Percentiles rank a stretch among this genome's conserved stretches.
Evolutionary conservation across 2,329 filamentous ascomycete species (phyloP).

Genomic region (Hirsutella minnesotensis): DNA sequence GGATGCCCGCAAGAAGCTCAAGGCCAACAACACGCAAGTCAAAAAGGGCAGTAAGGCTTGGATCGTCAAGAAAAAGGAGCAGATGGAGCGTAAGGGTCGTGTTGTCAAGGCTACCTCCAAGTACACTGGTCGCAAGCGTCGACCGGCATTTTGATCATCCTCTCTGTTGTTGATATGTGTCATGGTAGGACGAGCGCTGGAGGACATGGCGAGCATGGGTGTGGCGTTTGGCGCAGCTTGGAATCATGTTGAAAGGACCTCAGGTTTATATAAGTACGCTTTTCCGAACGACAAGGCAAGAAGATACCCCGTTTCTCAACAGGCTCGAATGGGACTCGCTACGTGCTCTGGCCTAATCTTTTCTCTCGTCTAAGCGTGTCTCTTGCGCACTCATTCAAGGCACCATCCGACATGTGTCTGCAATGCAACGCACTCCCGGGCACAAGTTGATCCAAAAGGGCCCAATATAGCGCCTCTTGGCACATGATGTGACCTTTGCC

Average conservation of each 20-base stretch:
- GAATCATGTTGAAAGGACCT: neutral
- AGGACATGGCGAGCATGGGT: constrained; percentile 2
- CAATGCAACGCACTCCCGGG: too few relatives aligned
- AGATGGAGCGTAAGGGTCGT: constrained; percentile 91
- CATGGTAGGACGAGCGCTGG: neutral
- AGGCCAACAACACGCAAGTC: constrained; percentile 35
- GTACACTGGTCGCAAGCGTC: constrained; percentile 84
- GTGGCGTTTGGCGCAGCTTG: constrained; percentile 12
- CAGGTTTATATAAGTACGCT: neutral
- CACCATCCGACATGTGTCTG: too few relatives aligned
- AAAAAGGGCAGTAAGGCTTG: constrained; percentile 78
- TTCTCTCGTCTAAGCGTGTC: too few relatives aligned
- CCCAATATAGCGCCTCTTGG: too few relatives aligned
- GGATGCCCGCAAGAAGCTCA: constrained; percentile 49
- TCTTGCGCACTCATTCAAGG: too few relatives aligned
- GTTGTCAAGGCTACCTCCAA: constrained; percentile 86
- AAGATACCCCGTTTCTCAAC: constrained; percentile 8
- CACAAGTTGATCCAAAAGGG: too few relatives aligned
- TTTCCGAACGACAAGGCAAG: neutral
- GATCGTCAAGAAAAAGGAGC: constrained; percentile 79
- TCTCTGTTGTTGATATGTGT: neutral
- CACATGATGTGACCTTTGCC: too few relatives aligned
- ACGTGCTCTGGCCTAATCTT: too few relatives aligned
- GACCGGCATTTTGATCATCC: constrained; percentile 53
- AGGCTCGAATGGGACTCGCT: too few relatives aligned